Evolutionary conservation across 345 rosid genomes (phyloP).

Genomic region (Lumnitzera racemosa): DNA sequence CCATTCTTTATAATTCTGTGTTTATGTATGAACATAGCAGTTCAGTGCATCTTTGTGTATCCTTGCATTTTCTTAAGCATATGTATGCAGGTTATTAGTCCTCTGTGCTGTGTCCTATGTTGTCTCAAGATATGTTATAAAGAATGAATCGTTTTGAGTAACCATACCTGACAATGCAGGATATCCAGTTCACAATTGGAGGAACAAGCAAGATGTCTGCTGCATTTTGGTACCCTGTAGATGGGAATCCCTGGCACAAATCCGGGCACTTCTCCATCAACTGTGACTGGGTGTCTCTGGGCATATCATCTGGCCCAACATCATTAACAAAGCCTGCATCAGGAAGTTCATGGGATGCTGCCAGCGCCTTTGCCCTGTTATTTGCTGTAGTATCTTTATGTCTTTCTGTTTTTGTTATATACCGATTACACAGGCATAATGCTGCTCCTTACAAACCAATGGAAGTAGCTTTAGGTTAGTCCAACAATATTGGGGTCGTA

Average conservation of each 20-base stretch:
- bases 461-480: slow-evolving; percentile 23
- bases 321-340: slow-evolving; percentile 20
- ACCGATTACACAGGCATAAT: slow-evolving; percentile 29
- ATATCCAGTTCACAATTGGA: slow-evolving; percentile 75
- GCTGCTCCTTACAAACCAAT: slow-evolving; percentile 33
- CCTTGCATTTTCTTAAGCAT: too few relatives aligned
- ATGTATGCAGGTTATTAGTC: too few relatives aligned
- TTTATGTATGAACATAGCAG: too few relatives aligned
- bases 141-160: not conserved
- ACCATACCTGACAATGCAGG: slow-evolving; percentile 42
- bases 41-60: too few relatives aligned
- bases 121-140: not conserved
- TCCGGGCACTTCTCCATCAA: slow-evolving; percentile 77
- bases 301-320: slow-evolving; percentile 41
- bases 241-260: slow-evolving; percentile 74
- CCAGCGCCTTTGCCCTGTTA: slow-evolving; percentile 54
- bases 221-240: slow-evolving; percentile 92
- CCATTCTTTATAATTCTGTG: too few relatives aligned
- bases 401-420: slow-evolving; percentile 58
- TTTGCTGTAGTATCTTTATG: slow-evolving; percentile 53
- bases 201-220: slow-evolving; percentile 64
- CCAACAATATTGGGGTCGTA: slow-evolving; percentile 15
- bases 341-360: slow-evolving; percentile 37
- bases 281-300: slow-evolving; percentile 80
- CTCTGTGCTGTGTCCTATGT: too few relatives aligned